These are phyloP conservation scores for Didymosphaeria variabile DNA, from an alignment of 2,329 filamentous ascomycete species.

Conservation along the genomic window DNA sequence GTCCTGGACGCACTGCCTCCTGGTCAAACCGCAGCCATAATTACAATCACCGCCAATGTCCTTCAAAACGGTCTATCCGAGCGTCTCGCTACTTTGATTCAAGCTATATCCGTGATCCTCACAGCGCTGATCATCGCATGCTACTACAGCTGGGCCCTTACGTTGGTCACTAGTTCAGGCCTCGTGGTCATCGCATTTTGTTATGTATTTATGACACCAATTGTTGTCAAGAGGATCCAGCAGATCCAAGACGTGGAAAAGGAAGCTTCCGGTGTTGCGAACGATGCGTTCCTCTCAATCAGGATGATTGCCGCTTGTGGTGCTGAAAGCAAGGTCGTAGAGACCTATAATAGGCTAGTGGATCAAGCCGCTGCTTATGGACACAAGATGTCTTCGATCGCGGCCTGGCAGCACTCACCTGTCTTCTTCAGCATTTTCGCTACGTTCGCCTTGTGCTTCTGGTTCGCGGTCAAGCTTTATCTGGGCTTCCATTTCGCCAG, in stretches of 20 bases:
- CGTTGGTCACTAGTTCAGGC: constrained; percentile 34
- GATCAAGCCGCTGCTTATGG: constrained; percentile 19
- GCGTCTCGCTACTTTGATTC: constrained; percentile 35
- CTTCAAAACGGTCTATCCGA: constrained; percentile 42
- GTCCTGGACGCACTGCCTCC: constrained; percentile 37
- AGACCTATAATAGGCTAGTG: constrained; percentile 24
- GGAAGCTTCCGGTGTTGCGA: constrained; percentile 29
- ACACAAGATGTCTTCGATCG: constrained; percentile 25
- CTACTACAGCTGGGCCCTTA: constrained; percentile 37
- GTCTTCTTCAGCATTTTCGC: constrained; percentile 37
- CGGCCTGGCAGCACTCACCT: constrained; percentile 33
- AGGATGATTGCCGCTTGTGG: constrained; percentile 37
- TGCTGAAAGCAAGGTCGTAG: constrained; percentile 31
- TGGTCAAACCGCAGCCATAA: constrained; percentile 38
- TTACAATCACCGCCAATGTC: constrained; percentile 39
- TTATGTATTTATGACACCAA: constrained; percentile 31
- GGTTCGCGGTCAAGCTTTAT: constrained; percentile 36
- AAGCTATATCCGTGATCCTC: constrained; percentile 33
- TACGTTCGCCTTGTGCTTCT: constrained; percentile 38
- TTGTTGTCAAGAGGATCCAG: constrained; percentile 27
- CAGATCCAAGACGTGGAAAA: constrained; percentile 30
- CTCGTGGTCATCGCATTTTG: constrained; percentile 32
- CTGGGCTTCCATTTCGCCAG: constrained; percentile 22
- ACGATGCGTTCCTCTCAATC: constrained; percentile 30
- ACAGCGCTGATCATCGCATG: constrained; percentile 37